Evolutionary conservation across 2,329 filamentous ascomycete species (phyloP).

Genomic region (Penicillium frequentans): DNA sequence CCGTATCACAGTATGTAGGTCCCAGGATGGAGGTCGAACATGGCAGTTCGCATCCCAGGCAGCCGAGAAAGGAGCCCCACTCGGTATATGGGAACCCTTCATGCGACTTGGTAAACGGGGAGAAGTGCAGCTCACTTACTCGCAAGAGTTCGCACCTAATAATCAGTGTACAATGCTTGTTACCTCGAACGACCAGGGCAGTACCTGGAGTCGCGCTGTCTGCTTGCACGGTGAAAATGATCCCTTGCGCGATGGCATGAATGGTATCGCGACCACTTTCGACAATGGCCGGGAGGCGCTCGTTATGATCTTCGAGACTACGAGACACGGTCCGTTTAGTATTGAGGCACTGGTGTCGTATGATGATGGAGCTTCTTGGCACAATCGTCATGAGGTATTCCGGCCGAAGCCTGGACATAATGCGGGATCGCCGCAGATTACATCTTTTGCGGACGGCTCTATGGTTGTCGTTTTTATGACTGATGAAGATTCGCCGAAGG

Average conservation of each 20-base stretch:
- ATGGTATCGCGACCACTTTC: slow-evolving; percentile 40
- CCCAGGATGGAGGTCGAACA: slow-evolving; percentile 43
- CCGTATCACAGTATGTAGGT: slow-evolving; percentile 53
- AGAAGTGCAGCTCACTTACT: slow-evolving; percentile 49
- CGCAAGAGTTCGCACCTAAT: slow-evolving; percentile 46
- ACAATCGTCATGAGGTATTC: slow-evolving; percentile 43
- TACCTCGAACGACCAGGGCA: slow-evolving; percentile 44
- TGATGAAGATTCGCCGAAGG: slow-evolving; percentile 42
- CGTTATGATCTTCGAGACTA: slow-evolving; percentile 51
- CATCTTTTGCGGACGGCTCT: slow-evolving; percentile 40
- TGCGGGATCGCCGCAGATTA: slow-evolving; percentile 50
- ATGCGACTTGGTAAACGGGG: slow-evolving; percentile 42
- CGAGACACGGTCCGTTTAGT: slow-evolving; percentile 42
- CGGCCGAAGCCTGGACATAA: slow-evolving; percentile 40
- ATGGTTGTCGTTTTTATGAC: slow-evolving; percentile 50
- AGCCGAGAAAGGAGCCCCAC: slow-evolving; percentile 38
- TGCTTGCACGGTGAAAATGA: slow-evolving; percentile 45
- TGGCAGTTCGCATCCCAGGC: slow-evolving; percentile 50
- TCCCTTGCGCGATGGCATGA: slow-evolving; percentile 41
- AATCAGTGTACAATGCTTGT: slow-evolving; percentile 54
- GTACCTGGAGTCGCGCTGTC: slow-evolving; percentile 44
- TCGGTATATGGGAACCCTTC: slow-evolving; percentile 54
- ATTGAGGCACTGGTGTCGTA: slow-evolving; percentile 49
- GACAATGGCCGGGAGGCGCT: slow-evolving; percentile 39
- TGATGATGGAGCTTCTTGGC: slow-evolving; percentile 46